A percentile compares a stretch with the other conserved stretches of the same genome.
These are phyloP conservation scores for Gaeumannomyces sp. DNA, from an alignment of 2,329 filamentous ascomycete species.

Conservation along the genomic window DNA sequence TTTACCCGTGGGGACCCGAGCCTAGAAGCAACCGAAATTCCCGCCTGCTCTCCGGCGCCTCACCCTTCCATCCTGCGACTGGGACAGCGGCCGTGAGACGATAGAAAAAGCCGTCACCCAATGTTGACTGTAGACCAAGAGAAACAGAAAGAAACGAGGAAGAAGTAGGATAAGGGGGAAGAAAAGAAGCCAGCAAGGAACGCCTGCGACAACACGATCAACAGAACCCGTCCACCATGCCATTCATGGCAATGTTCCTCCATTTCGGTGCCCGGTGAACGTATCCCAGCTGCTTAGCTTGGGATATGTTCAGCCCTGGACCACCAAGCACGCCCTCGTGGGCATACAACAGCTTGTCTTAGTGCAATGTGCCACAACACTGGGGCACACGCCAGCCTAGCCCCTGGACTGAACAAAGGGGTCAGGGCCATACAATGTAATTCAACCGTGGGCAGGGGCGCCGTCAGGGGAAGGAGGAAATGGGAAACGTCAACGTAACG, in stretches of 20 bases:
- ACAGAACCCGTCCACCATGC: background rate
- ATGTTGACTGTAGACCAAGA: no score
- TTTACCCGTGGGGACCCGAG: background rate
- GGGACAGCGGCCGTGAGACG: no score
- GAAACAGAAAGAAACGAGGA: background rate
- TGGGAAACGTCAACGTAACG: background rate
- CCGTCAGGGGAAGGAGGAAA: background rate
- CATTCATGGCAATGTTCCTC: background rate
- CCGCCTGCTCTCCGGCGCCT: background rate
- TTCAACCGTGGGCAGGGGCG: background rate
- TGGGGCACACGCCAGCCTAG: no score
- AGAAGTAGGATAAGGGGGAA: background rate
- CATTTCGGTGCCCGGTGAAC: background rate
- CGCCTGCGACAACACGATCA: background rate
- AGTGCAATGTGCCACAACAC: background rate
- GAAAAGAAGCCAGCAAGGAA: background rate
- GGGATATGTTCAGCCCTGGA: background rate
- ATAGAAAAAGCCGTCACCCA: no score
- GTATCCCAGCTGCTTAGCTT: background rate
- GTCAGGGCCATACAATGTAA: background rate
- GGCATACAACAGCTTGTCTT: background rate
- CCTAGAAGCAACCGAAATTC: background rate
- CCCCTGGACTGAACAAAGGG: no score
- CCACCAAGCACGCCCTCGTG: background rate
- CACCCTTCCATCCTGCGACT: background rate